Evolutionary conservation across 768 basidiomycete genomes (phyloP), one percentile per base, ranked within the genome.

Genomic region (Phanerochaete sordida): DNA sequence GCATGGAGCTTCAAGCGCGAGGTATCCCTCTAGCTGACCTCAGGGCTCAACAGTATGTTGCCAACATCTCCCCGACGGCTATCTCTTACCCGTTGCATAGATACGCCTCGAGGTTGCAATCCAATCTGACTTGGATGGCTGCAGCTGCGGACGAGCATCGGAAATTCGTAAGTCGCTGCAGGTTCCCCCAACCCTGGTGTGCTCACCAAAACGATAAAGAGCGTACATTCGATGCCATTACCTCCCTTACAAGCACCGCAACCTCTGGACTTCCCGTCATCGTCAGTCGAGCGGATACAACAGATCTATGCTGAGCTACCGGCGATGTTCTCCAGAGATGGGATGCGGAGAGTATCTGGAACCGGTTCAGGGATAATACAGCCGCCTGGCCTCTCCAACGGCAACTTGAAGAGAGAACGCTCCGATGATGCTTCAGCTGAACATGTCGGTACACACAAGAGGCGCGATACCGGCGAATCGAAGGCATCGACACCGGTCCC

Each of bases 81-180:
- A 54, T 31, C 48, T 57, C 19, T 19, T 6, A 30, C 51, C 52
- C 45, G n/a, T 55, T 15, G 50, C 59, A 58, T 59, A 91, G 90
- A 68, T 91, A 83, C 72, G 72, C 81, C 2, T 56, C 58, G 13
- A 83, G 89, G 50, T 72, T 92, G 43, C 87, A 91, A 65, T 80
- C 84, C 30, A 92, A 91, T 69, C 76, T 92, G 15, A 75, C 81
- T 1, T 91, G 85, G 85, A 72, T 91, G 63, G 87, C 87, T 48
- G 80, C 83, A 21, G 83, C 81, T n/a, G 85, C 83, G 44, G 88
- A 91, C 23, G 28, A 39, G 23, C 28, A 33, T 27, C 51, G 59
- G 2, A 60, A 54, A 55, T 49, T 35, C 30, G 59, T 60, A 48
- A 43, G 59, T 47, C 24, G 30, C 15, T 13, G 11, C 35, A 12